These are phyloP conservation scores for Aspergillus affinis DNA, from an alignment of 495 filamentous ascomycete species.

Conservation along the genomic window DNA sequence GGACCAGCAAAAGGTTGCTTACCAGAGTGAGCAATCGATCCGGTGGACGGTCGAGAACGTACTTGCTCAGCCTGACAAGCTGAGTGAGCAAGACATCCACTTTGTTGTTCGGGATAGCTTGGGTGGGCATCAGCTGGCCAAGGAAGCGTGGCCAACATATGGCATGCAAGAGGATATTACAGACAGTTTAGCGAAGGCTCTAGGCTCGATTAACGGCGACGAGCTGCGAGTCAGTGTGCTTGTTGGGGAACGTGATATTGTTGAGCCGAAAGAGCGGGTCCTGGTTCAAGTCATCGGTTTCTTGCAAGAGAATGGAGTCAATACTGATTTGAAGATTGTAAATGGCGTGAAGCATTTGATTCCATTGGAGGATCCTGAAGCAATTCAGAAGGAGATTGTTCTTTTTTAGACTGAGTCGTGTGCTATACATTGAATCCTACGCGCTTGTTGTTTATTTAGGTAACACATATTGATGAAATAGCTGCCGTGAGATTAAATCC, in stretches of 20 bases:
- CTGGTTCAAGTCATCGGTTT: conserved; percentile 27
- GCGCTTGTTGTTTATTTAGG: no score
- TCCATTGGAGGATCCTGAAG: conserved; percentile 16
- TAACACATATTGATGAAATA: no score
- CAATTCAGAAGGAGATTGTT: conserved; percentile 5
- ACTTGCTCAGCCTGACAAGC: conserved; percentile 24
- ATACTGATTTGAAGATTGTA: conserved; percentile 12
- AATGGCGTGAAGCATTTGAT: conserved; percentile 20
- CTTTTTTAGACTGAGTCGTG: background rate
- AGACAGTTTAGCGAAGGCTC: conserved; percentile 5
- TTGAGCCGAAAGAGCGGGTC: conserved; percentile 35
- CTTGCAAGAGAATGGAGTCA: conserved; percentile 10
- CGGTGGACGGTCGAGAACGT: conserved; percentile 36
- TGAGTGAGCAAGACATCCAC: conserved; percentile 22
- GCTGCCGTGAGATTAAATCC: no score
- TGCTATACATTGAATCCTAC: no score
- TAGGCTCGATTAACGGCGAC: background rate
- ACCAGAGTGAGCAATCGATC: conserved; percentile 27
- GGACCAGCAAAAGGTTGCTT: conserved; percentile 36
- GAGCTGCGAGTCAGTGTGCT: conserved; percentile 23
- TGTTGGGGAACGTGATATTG: conserved; percentile 34
- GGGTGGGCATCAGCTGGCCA: conserved; percentile 31
- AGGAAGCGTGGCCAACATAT: conserved; percentile 38
- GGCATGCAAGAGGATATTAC: conserved; percentile 43
- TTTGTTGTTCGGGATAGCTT: conserved; percentile 33